Evolutionary conservation across 306 rosid species (phyloP).

Genomic region (Quercus variabilis): DNA sequence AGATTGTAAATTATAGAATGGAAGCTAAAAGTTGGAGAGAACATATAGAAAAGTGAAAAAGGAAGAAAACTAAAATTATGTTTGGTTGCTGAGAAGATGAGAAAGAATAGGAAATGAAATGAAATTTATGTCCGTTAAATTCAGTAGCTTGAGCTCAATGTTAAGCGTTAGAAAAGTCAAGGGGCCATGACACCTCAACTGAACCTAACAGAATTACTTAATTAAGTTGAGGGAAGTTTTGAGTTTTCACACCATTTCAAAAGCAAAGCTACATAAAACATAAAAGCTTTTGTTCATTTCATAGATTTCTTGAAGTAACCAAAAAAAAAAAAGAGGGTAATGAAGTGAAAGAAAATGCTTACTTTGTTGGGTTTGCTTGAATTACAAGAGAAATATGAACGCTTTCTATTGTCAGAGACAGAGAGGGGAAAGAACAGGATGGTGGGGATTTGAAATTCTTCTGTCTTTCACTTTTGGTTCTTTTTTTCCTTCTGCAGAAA

Average conservation of each 20-base stretch:
- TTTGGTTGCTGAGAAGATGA: not conserved
- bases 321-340: not conserved
- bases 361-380: not conserved
- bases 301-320: not conserved
- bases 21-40: not conserved
- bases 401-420: not conserved
- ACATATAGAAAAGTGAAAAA: not conserved
- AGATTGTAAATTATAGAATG: not conserved
- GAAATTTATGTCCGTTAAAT: not conserved
- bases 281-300: not conserved
- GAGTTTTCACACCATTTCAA: not conserved
- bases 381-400: too few relatives aligned
- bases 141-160: not conserved
- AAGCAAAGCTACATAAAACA: not conserved
- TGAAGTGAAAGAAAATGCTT: not conserved
- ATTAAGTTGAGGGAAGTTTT: not conserved
- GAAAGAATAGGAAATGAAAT: not conserved
- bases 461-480: not conserved
- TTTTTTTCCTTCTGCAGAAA: not conserved
- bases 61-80: not conserved
- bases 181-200: not conserved
- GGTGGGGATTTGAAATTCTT: conserved; percentile 6
- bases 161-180: not conserved
- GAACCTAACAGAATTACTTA: not conserved
- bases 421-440: not conserved